Base-by-base conservation (phyloP, 2,329 filamentous ascomycete genomes). In the Aspergillus chevalieri region DNA sequence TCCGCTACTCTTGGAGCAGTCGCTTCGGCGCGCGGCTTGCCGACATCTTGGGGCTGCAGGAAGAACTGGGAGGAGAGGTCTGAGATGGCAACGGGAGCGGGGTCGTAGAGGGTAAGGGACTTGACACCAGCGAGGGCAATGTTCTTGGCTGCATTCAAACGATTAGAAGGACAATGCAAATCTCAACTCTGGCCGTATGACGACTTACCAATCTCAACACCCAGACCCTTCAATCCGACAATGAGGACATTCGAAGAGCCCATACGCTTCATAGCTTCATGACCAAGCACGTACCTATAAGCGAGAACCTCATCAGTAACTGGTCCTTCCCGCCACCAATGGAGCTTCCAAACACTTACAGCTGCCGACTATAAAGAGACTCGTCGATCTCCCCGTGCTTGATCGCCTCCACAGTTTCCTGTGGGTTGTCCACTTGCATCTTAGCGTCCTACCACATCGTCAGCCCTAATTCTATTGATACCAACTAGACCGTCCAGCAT, bases 11-110 rank as follows among this genome's bases (percentile, higher is more conserved):
- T 85, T 7, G 93, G 92, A 1, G 86, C 89, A 1, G 92, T 95
- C 48, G 89, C 87, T 58, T 84, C 78, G 57, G 92, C 93, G 66
- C 93, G 85, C 4, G 90, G 87, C 76, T 95, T 95, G 63, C 93
- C 93, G 47, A 97, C 85, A 67, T 98, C 93, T 62, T 85, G 82
- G 15, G 84, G 79, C 50, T 83, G 89, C 19, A 98, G 83, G 79
- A 98, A 98, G 79, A 98, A 98, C 71, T 98, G 93, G 41, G 93
- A 88, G 38, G 93, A 97, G 30, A 98, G 83, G 66, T 98, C 93
- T 61, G 89, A 80, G 60, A 96, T 86, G 59, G 84, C 79, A 47
- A 88, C 86, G 39, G 89, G 89, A 44, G 85, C 83, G 43, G 93
- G 92, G 67, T 98, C 93, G 76, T 90, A 89, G 48, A 98, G 81